phyloP scores from a whole-genome alignment of 192 early-diverging fungal genomes.

The Gaertneriomyces semiglobifer region DNA sequence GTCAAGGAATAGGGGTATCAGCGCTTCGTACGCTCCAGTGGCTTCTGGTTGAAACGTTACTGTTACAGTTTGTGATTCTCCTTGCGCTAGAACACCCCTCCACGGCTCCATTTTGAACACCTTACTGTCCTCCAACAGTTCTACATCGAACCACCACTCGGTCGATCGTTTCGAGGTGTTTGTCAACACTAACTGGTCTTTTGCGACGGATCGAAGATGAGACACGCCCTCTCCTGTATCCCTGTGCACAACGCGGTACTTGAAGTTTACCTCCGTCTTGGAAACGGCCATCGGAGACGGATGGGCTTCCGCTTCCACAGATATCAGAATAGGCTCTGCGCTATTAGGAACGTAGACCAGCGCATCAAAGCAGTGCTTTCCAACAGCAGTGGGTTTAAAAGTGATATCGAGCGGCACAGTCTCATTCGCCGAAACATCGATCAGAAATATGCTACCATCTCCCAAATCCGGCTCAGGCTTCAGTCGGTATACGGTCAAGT shows the following conservation, averaged over 20 bases:
- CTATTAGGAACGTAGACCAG: conserved; percentile 34
- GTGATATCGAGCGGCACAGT: conserved; percentile 17
- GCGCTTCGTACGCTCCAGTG: conserved; percentile 33
- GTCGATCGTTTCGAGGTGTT: conserved; percentile 31
- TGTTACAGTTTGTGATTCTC: conserved; percentile 28
- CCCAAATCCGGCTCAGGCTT: background rate
- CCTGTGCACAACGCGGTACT: conserved; percentile 46
- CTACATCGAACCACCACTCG: conserved; percentile 47
- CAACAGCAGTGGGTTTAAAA: conserved; percentile 25
- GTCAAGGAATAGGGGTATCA: conserved; percentile 39
- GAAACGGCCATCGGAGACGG: conserved; percentile 41
- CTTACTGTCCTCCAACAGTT: conserved; percentile 34
- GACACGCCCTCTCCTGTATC: conserved; percentile 29
- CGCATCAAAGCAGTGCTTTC: conserved; percentile 18
- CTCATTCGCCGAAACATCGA: conserved; percentile 36
- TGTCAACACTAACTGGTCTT: conserved; percentile 39
- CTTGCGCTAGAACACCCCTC: conserved; percentile 30
- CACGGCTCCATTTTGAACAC: conserved; percentile 47
- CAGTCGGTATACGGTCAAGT: no score
- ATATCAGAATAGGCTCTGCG: background rate
- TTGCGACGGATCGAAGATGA: conserved; percentile 30
- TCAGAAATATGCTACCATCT: conserved; percentile 27
- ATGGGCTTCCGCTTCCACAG: conserved; percentile 29
- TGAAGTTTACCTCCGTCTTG: conserved; percentile 38
- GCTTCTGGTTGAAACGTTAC: conserved; percentile 41